Base-by-base conservation (phyloP, 345 rosid genomes). In the Physaria fendleri region DNA sequence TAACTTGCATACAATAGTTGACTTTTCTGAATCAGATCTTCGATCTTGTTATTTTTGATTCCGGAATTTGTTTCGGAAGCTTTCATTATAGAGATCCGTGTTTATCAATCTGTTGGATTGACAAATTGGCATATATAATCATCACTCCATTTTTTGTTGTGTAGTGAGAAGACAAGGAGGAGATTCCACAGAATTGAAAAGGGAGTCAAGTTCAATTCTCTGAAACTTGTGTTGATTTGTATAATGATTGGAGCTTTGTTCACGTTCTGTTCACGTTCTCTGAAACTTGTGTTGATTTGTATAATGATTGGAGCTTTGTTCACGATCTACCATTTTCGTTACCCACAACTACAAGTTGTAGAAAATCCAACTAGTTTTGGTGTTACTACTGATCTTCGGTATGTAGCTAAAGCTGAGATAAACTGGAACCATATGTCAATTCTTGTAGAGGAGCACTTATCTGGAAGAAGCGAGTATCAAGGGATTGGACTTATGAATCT, bases 401-500 rank as follows among this genome's bases (percentile, higher is more conserved):
- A 90, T 78, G 0, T 71, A 59, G 79, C 90, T 39, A 63, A 76
- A 43, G 41, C 71, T 22, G 82, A 81, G 11, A 59, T 85, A 23
- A 74, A 80, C 51, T 90, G 90, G 92, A 81, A 79, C 64, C 81
- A 81, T 59, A 59, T 90, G 45, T 74, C 82, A 18, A 71, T 65
- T 53, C 48, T 78, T 52, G 62, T 83, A 41, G 85, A 76, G 59
- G 81, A 65, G 28, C 14, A 65, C 47, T 72, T 87, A 44, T 64
- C 64, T 1, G 81, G 75, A 35, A 79, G 56, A 61, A 62, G 35
- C 40, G 74, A 70, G 18, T 81, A 82, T 73, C 90, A 73, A 59
- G 95, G 88, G 22, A 71, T 85, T 52, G 97, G 87, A 28, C 74
- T 90, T 57, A 62, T 90, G 59, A 90, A 90, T 72, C 84, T 90